Base-by-base conservation (phyloP, 768 basidiomycete genomes). In the Austroboletus eburneus region DNA sequence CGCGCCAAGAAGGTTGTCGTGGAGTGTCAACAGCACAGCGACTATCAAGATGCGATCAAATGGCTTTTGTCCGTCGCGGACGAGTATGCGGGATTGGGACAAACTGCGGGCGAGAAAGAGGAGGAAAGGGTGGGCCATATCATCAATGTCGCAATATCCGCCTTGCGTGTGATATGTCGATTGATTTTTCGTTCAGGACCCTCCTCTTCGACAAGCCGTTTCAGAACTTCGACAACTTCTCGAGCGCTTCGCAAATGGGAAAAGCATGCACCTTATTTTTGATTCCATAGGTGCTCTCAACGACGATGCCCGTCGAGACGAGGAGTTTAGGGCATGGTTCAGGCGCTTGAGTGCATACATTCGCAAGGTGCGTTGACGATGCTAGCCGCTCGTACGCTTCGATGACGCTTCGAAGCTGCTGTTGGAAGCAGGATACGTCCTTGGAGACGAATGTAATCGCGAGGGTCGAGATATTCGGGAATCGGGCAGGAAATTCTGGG, bases 1-100 rank as follows among this genome's bases (percentile, higher is more conserved):
- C 80, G 95, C 12, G 76, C 81, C 6, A 97, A 97, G 76, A 97
- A 96, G 81, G 85, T 87, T 30, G 80, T 96, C 43, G 76, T 94
- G 48, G 94, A 97, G 60, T 93, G 90, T 62, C 93, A 96, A 68
- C 84, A 85, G 60, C 92, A 95, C 67, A 76, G 83, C 43, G 87
- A 95, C 62, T 97, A 96, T 67, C 89, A 92, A 56, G 81, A 82
- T 48, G 79, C 82, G 7, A 72, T 91, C 39, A 70, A 69, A n/a
- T 91, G 89, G 89, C 70, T 91, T 5, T 69, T 91, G 25, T 66
- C 70, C 21, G 74, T 74, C 46, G 54, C 87, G 12, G 78, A 81
- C 52, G 76, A 83, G 48, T 91, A 89, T 54, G 77, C 73, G 8
- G 56, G 56, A 1, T 77, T 83, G 48, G 80, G 78, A 32, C 64